Evolutionary conservation across 805 yeast species (phyloP), one percentile per base, ranked within the genome.

Genomic region (Candida krabiensis): DNA sequence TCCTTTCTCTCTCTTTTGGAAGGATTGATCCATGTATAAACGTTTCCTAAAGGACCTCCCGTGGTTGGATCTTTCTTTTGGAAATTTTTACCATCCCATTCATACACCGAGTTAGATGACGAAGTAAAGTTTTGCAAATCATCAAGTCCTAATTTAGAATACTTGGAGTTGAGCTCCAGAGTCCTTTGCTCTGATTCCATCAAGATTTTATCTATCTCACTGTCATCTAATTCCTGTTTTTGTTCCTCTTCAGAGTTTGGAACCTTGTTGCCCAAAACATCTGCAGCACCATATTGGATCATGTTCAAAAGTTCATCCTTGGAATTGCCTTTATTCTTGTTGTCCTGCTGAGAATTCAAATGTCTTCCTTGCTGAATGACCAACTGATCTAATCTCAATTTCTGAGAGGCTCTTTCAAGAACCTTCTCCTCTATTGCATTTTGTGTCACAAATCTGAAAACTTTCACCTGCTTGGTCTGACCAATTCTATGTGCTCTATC

Each of bases 401-500:
- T 85, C 53, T 85, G 91, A 1, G 90, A 78, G 4, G 93, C 93
- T 56, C 93, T 71, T 55, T 85, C 93, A 44, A 86, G 61, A 24
- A 86, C 85, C 55, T 85, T 85, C 51, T 85, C 93, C 60, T 86
- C 93, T 41, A 86, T 86, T 12, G 91, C 87, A 58, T 85, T 82
- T 52, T 84, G 90, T 4, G 93, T 83, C 37, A 85, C 76, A 46
- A 85, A 76, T 63, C 95, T 69, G 55, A 79, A 85, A 2, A 85
- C 93, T 53, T 77, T 80, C 19, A 85, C 95, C 58, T 85, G 95
- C 49, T 84, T 85, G 30, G 83, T 85, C 59, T 85, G 95, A 5
- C 95, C 95, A 56, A 85, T 85, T 70, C 95, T 75, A 61, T 85
- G 95, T 0, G 93, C 93, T 67, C 95, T 74, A 58, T 85, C 95